Conservation (phyloP, 78 protist genomes). For the Dictyostelium intermedium region DNA sequence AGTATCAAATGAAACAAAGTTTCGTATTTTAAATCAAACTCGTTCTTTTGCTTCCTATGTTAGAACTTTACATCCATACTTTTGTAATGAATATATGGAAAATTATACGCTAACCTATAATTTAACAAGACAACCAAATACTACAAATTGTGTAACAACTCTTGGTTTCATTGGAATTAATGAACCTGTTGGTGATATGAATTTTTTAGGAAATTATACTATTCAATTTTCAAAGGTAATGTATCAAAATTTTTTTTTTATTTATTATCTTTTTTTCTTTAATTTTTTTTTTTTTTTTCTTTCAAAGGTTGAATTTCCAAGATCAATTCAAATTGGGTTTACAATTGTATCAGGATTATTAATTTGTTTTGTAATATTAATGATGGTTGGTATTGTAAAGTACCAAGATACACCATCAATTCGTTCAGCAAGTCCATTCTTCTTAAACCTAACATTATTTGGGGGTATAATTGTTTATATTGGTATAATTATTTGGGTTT, state of each 20-base stretch:
- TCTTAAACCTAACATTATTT: neutral
- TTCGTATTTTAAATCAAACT: neutral
- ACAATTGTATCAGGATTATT: neutral
- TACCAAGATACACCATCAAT: slow-evolving; percentile 20
- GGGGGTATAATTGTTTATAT: slow-evolving; percentile 21
- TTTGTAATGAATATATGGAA: neutral
- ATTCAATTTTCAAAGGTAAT: neutral
- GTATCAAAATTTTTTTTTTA: no score
- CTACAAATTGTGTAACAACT: neutral
- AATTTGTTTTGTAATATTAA: neutral
- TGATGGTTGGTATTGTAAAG: neutral
- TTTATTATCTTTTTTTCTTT: neutral
- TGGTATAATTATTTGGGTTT: slow-evolving; percentile 33
- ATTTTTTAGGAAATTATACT: slow-evolving; percentile 6
- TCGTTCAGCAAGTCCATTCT: slow-evolving; percentile 51
- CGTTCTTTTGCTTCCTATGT: neutral
- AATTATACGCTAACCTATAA: no score
- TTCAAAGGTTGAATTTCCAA: neutral
- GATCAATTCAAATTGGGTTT: neutral
- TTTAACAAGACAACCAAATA: neutral
- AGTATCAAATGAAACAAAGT: neutral
- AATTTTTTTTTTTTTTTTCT: neutral
- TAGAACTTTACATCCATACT: slow-evolving; percentile 1
- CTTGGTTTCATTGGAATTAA: neutral
- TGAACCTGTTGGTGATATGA: slow-evolving; percentile 28